Evolutionary conservation across 192 early-diverging fungal species (phyloP), one percentile per base, ranked within the genome.

Genomic region (Dissophora ornata): DNA sequence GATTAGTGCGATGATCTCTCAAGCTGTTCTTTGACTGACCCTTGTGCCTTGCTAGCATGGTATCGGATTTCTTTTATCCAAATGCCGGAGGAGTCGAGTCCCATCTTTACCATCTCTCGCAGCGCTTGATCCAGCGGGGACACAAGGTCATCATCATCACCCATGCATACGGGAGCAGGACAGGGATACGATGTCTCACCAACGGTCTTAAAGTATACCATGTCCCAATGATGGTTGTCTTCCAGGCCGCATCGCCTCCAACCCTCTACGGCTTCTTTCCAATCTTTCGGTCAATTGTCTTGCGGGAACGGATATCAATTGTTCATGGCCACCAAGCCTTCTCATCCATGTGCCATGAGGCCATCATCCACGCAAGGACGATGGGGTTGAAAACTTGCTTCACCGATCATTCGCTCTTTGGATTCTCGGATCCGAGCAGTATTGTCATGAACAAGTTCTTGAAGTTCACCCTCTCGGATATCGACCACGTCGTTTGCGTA

Each of bases 281-380:
- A 21, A 81, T 97, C 28, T 93, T 99, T 62, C 89, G 97, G 40
- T 88, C 93, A 57, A 97, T 99, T 65, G 82, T 97, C 18, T 83
- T 97, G 21, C 84, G 96, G 18, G 97, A 99, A 67, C 82, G 87
- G 26, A 95, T 99, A 48, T 89, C 96, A 40, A 92, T 99, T 48
- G 95, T 99, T 19, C 97, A 99, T 74, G 97, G 96, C 6, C 97
- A 99, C 79, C 90, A 91, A 73, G 95, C 97, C 11, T 97, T 98
- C 52, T 99, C 97, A 3, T 81, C 91, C 36, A 85, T 98, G 79
- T 97, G 94, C 71, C 95, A 96, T 66, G 97, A 99, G 82, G 93
- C 93, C 19, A 96, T 99, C 32, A 69, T 99, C 57, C 96, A 98
- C 79, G 94, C 94, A 12, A 88, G 94, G 50, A 95, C 97, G 12